Base-by-base conservation (phyloP, 495 filamentous ascomycete species). In the Talaromyces stipitatus region DNA sequence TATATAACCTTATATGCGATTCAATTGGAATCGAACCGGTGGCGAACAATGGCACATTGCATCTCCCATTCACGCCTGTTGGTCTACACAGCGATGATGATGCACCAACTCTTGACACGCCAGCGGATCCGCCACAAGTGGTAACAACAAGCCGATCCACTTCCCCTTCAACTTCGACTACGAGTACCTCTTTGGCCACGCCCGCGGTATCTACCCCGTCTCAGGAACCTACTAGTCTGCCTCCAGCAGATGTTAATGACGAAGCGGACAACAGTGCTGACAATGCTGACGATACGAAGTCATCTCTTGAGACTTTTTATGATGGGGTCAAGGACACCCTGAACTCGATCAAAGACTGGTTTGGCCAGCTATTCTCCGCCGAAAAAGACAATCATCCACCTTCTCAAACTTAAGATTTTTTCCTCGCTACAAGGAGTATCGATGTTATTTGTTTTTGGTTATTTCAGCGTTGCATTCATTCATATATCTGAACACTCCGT, bases 1-100 rank as follows among this genome's bases (percentile, higher is more conserved):
- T 99, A 1, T 97, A 97, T 66, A 95, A 96, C 61, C 88, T 97
- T 51, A 67, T 99, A 29, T 97, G 91, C 63, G 90, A 95, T 62
- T 88, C 87, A 1, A 66, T 97, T 29, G 85, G 84, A 5, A 72
- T 96, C 50, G 60, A 66, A 6, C 85, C 86, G 0, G 77, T 74
- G 24, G 78, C 88, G 0, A 94, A 92, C 64, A 96, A 96, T 64
- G 91, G 92, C n/a, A 96, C 91, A 0, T 66, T 96, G 18, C 84
- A 88, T 18, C 79, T 96, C 0, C 89, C 89, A 11, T 68, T 97
- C 23, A 80, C 82, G 62, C 76, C 89, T 4, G 65, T 85, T 2
- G 90, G 87, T 0, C 69, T 87, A 7, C 88, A 92, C 66, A 82
- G 80, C 1, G 82, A 85, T 57, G 63, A 69, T 18, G 50, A 50